Conservation (phyloP, 768 basidiomycete species). For the Trametes coccinea region DNA sequence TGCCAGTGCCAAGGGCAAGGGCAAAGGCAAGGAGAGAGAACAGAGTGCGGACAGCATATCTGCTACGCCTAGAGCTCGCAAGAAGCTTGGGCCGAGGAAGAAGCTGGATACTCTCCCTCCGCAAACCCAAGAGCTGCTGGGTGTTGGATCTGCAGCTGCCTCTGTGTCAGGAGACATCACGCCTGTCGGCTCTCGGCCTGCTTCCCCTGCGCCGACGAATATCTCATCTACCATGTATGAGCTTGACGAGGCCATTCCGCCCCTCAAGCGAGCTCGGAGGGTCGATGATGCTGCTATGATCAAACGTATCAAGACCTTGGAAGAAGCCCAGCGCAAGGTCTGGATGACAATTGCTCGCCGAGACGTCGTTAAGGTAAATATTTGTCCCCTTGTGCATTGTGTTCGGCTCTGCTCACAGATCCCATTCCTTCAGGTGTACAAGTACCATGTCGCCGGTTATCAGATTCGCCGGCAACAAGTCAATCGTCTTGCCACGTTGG, state of each 20-base stretch:
- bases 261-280: slow-evolving; percentile 75
- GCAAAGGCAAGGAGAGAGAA: slow-evolving; percentile 56
- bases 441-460: slow-evolving; percentile 68
- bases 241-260: slow-evolving; percentile 67
- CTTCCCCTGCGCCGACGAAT: slow-evolving; percentile 59
- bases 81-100: slow-evolving; percentile 56
- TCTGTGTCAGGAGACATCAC: slow-evolving; percentile 69
- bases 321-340: slow-evolving; percentile 84
- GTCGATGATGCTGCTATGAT: slow-evolving; percentile 70
- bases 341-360: slow-evolving; percentile 87
- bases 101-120: slow-evolving; percentile 52
- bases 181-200: slow-evolving; percentile 66
- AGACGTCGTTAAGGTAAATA: slow-evolving; percentile 77
- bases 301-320: slow-evolving; percentile 74
- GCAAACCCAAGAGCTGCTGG: slow-evolving; percentile 52
- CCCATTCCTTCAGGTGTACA: slow-evolving; percentile 61
- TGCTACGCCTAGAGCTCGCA: slow-evolving; percentile 54
- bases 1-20: slow-evolving; percentile 51
- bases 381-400: not conserved
- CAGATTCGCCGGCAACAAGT: slow-evolving; percentile 65
- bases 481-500: slow-evolving; percentile 74
- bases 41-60: slow-evolving; percentile 60
- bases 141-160: slow-evolving; percentile 50
- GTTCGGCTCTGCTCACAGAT: not conserved
- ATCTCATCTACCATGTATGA: slow-evolving; percentile 68